These are phyloP conservation scores for Stylonectria norvegica DNA, from an alignment of 2,329 filamentous ascomycete genomes.

Conservation along the genomic window DNA sequence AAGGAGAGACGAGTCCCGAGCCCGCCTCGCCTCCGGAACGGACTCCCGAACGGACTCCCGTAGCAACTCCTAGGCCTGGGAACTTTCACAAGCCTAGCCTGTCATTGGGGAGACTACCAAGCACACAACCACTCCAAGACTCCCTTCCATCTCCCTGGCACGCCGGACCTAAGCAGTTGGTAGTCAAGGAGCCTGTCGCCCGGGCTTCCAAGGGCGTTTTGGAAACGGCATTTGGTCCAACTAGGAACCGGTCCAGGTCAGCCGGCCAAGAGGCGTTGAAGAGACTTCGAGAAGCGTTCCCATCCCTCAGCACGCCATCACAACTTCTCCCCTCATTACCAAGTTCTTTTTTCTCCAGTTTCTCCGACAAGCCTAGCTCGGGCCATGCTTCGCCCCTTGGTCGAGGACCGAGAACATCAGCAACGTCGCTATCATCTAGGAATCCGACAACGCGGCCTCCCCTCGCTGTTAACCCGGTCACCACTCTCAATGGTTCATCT, in stretches of 20 bases:
- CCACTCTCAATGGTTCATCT: conserved; percentile 7
- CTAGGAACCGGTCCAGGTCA: conserved; percentile 51
- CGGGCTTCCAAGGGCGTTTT: conserved; percentile 34
- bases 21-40: conserved; percentile 18
- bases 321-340: conserved; percentile 42
- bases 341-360: conserved; percentile 36
- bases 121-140: conserved; percentile 6
- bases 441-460: conserved; percentile 10
- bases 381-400: too few species aligned
- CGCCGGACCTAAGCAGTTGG: conserved; percentile 20
- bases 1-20: conserved; percentile 24
- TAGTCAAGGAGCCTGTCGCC: conserved; percentile 16
- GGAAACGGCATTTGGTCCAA: conserved; percentile 45
- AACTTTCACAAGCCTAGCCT: conserved; percentile 6
- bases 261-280: conserved; percentile 56
- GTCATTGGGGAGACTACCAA: conserved; percentile 5
- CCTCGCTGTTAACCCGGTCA: conserved; percentile 12
- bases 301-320: conserved; percentile 43
- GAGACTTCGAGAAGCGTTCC: conserved; percentile 54
- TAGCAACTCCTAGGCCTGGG: conserved; percentile 1
- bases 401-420: conserved; percentile 4
- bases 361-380: conserved; percentile 28
- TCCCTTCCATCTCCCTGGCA: conserved; percentile 31
- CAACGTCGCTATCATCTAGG: conserved; percentile 4
- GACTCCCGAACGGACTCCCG: too few species aligned